Base-by-base conservation (phyloP, 1,139 yeast genomes). In the Nakaseomyces sp. region DNA sequence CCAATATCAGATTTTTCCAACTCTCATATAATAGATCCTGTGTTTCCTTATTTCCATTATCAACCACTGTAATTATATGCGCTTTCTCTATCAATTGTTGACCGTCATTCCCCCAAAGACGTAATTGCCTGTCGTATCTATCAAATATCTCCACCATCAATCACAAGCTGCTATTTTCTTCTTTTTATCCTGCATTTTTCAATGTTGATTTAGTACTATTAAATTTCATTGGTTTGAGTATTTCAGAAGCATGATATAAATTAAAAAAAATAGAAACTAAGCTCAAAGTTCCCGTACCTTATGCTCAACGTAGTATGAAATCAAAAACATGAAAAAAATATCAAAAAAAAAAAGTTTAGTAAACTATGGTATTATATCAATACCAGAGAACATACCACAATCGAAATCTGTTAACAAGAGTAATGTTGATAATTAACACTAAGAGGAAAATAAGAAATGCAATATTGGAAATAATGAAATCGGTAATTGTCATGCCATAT, bases 21-120 rank as follows among this genome's bases (percentile, higher is more conserved):
- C 28, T 35, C n/a, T 35, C 38, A 20, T 35, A 13, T 16, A 35
- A 8, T 4, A 35, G 28, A 22, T 35, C 28, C 5, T 13, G 17
- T 5, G 38, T 35, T 3, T 5, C 18, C 2, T 35, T n/a, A 6
- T 16, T 10, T 5, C 4, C 4, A 22, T 35, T 35, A 12, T 35
- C 38, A 35, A 35, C 13, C 5, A 35, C 28, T 13, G 28, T 35
- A 4, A 22, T 15, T 20, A 35, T 35, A 16, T 35, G 28, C 6
- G 28, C 12, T n/a, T 35, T 35, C 18, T 35, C 38, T 8, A 35
- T 20, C 7, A 35, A 18, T 13, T 20, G 28, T 22, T 91, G 98
- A 3, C 97, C 97, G 1, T 73, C 64, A 0, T 74, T 57, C 0
- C 87, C 91, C 98, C 98, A 91, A 16, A 91, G 67, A 35, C 97